Evolutionary conservation across 1,139 yeast genomes (phyloP), one percentile per base, ranked within the genome.

Genomic region (Taphrina populina): DNA sequence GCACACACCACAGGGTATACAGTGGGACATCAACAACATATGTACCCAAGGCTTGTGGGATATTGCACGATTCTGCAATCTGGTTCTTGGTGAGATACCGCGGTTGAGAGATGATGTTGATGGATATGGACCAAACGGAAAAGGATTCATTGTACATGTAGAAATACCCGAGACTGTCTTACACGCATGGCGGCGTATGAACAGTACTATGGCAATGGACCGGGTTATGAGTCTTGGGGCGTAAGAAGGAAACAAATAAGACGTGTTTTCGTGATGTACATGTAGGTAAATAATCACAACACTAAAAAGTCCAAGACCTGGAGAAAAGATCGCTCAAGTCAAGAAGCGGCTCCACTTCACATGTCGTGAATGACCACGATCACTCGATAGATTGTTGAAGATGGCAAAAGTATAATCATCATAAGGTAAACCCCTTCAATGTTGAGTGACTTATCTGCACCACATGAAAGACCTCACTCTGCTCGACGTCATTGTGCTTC

Each of bases 121-220:
- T 6, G 54, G 54, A 4, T 49, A 49, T 20, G 54, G 54, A 11
- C 54, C 54, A 2, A 13, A 17, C 8, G 54, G 54, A 13, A 49
- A 32, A 24, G 54, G 40, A 1, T 49, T 49, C 33, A 49, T 39
- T 11, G 35, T 32, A 7, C 46, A 37, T n/a, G 46, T 49, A 1
- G 46, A 49, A 17, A 30, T 49, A 6, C 54, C 54, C 6, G 39
- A 30, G 2, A 26, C 20, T 13, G 33, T 49, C 10, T 45, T 39
- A 24, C 32, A 11, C 4, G 54, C 54, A 11, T 49, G 54, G 54
- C 4, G 10, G 11, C 37, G 46, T n/a, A 37, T 40, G 1, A 32
- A 37, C 13, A 21, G 11, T 7, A 36, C 20, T 20, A 34, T 45
- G n/a, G 23, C 35, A 23, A 45, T 40, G 6, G n/a, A n/a, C n/a